Conservation (phyloP, 495 filamentous ascomycete species). For the Xylaria intraflava region DNA sequence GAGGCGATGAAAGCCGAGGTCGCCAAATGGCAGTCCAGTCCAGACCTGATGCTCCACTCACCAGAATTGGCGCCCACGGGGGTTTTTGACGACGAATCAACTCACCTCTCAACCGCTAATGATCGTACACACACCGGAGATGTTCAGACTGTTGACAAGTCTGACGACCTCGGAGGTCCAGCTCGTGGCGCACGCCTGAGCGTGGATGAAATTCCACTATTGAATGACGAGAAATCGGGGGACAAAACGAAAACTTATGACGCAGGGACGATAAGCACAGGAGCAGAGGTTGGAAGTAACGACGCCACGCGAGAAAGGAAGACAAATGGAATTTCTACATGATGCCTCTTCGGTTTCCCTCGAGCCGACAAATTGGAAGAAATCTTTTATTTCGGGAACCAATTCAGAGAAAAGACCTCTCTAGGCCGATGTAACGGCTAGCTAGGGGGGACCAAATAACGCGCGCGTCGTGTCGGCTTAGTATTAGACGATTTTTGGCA, state of each 20-base stretch:
- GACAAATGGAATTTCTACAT: conserved; percentile 7
- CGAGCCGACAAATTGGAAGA: background rate
- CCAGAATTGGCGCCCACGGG: conserved; percentile 34
- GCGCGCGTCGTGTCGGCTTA: background rate
- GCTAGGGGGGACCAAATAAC: background rate
- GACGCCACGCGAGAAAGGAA: conserved; percentile 40
- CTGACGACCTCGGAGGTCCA: conserved; percentile 20
- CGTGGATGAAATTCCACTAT: conserved; percentile 50
- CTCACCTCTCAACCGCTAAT: background rate
- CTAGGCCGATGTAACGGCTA: background rate
- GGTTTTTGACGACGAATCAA: conserved; percentile 1
- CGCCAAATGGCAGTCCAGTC: conserved; percentile 70
- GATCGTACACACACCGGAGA: background rate
- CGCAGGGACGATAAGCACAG: conserved; percentile 25
- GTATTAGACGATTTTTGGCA: background rate
- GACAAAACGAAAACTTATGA: conserved; percentile 5
- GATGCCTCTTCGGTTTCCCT: background rate
- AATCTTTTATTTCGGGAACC: background rate
- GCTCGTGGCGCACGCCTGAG: conserved; percentile 24
- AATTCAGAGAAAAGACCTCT: background rate
- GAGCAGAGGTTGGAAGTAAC: conserved; percentile 34
- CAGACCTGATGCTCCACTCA: conserved; percentile 36
- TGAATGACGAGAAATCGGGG: conserved; percentile 39
- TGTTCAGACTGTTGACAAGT: conserved; percentile 16
- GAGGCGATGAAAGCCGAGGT: conserved; percentile 87